Percentiles rank a stretch among this genome's conserved stretches.
These are phyloP conservation scores for Moricandia arvensis DNA, from an alignment of 345 rosid species.

Conservation along the genomic window DNA sequence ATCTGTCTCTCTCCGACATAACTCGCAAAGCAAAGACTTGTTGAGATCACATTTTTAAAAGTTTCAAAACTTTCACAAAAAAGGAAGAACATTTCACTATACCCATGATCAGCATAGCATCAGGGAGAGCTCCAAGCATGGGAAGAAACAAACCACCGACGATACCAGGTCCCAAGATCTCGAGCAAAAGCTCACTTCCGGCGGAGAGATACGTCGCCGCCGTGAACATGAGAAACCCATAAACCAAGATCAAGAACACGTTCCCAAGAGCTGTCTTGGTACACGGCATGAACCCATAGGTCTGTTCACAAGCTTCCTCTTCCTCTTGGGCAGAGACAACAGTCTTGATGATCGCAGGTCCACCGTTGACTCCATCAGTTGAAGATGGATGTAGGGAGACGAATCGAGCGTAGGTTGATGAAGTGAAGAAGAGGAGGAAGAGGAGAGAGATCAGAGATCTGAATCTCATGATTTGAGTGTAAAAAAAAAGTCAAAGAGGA, in stretches of 20 bases:
- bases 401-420: slow-evolving; percentile 45
- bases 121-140: slow-evolving; percentile 91
- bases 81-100: slow-evolving; percentile 13
- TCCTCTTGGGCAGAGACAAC: slow-evolving; percentile 22
- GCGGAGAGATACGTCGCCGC: slow-evolving; percentile 80
- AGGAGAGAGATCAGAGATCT: slow-evolving; percentile 29
- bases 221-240: slow-evolving; percentile 74
- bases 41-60: not conserved
- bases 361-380: slow-evolving; percentile 46
- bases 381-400: slow-evolving; percentile 18
- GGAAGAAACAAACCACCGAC: slow-evolving; percentile 94
- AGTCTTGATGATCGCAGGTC: slow-evolving; percentile 15
- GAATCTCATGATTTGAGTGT: slow-evolving; percentile 30
- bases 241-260: slow-evolving; percentile 68
- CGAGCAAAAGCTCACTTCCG: slow-evolving; percentile 90
- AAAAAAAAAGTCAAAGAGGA: slow-evolving; percentile 21
- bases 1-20: not conserved
- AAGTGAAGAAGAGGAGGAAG: slow-evolving; percentile 30
- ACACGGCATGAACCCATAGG: slow-evolving; percentile 95
- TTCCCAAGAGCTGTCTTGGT: slow-evolving; percentile 72
- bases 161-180: slow-evolving; percentile 93
- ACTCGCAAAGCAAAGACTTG: not conserved
- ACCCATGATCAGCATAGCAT: slow-evolving; percentile 97
- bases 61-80: not conserved
- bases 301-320: slow-evolving; percentile 67